Conservation (phyloP, 1,284 basidiomycete species). For the Cryptococcus sp. region DNA sequence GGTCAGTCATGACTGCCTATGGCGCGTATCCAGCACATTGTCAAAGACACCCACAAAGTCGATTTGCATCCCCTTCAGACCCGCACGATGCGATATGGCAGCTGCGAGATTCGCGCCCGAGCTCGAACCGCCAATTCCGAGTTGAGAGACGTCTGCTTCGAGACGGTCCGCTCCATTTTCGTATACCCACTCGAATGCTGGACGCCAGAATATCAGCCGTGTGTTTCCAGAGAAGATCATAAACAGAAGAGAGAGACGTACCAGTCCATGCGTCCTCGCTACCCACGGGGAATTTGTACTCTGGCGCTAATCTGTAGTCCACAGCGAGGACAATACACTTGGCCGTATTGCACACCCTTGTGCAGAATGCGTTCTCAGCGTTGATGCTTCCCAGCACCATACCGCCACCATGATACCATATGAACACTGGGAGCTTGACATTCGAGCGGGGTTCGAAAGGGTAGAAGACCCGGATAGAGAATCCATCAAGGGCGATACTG, state of each 20-base stretch:
- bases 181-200: slow-evolving; percentile 63
- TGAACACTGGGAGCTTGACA: slow-evolving; percentile 8
- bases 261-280: slow-evolving; percentile 69
- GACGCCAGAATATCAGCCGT: too few relatives aligned
- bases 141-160: slow-evolving; percentile 53
- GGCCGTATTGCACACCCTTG: slow-evolving; percentile 33
- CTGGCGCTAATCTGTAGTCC: slow-evolving; percentile 73
- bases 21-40: neutral
- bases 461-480: slow-evolving; percentile 10
- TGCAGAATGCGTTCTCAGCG: slow-evolving; percentile 61
- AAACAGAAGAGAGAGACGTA: neutral
- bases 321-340: slow-evolving; percentile 62
- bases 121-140: slow-evolving; percentile 64
- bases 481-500: slow-evolving; percentile 59
- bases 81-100: slow-evolving; percentile 65
- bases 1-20: neutral
- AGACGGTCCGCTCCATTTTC: slow-evolving; percentile 55
- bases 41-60: slow-evolving; percentile 23
- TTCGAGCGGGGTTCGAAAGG: neutral
- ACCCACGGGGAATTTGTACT: slow-evolving; percentile 70
- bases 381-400: slow-evolving; percentile 68
- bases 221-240: neutral
- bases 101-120: slow-evolving; percentile 71
- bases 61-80: slow-evolving; percentile 58
- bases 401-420: slow-evolving; percentile 56